Base-by-base conservation (phyloP, 2,329 filamentous ascomycete species). In the Geosmithia flava region DNA sequence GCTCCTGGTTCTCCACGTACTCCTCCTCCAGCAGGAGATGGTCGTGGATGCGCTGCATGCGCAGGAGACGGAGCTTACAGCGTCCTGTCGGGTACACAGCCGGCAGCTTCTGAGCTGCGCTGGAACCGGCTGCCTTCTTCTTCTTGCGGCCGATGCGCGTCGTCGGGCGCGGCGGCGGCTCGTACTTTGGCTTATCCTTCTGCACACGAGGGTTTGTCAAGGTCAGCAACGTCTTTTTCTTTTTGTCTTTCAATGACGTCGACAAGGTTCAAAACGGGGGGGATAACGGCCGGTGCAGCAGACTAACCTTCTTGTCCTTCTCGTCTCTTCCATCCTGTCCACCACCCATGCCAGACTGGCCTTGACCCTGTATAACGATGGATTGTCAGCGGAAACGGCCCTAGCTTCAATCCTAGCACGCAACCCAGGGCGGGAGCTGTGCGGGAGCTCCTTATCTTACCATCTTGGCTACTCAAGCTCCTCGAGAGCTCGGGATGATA, bases 121-220 rank as follows among this genome's bases (percentile, higher is more conserved):
- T 96, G 53, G 88, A 89, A 47, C 93, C 93, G 51, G 85, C 89
- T 46, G 81, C 80, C 83, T 87, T 96, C 78, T 90, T 91, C 86
- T 98, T 98, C 85, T 94, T 96, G 62, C 91, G 87, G 52, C 93
- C 93, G 65, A 98, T 85, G 65, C 93, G 87, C 56, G 93, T 97
- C 53, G 93, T 98, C 53, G 93, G 93, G 62, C 91, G 85, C 68
- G 93, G 93, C 57, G 93, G 93, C 55, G 93, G 93, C 70, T 98
- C 93, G 76, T 98, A 98, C 85, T 95, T 97, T 64, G 93, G 93
- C 83, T 98, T 98, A 54, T 98, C 91, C 79, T 98, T 97, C 91
- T 95, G n/a, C n/a, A 61, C 58, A 51, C 4, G 16, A 23, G 44
- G 50, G 2, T 47, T 50, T 65, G 52, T 62, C 20, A 45, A 11